Evolutionary conservation across 2,329 filamentous ascomycete genomes (phyloP), one percentile per base, ranked within the genome.

Genomic region (Alternaria ethzedia): DNA sequence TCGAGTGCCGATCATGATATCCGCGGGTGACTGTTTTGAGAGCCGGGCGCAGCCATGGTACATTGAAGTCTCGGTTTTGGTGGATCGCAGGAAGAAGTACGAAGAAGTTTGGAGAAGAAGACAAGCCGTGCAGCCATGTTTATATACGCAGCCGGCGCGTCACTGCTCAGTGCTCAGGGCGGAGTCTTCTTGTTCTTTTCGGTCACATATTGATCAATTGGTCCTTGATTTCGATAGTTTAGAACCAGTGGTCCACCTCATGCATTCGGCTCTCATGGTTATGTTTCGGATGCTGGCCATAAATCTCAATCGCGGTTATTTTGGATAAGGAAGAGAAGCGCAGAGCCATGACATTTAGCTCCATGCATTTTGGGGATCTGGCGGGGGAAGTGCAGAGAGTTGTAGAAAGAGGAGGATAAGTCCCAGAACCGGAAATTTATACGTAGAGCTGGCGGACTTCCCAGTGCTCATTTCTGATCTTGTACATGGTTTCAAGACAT

Each of bases 171-270:
- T 17, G 8, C 15, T 41, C 36, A 41, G 10, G 8, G 15, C 4
- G 0, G n/a, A 0, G 3, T n/a, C 2, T 3, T 5, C 4, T 5
- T n/a, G 2, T 3, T 1, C 32, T n/a, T 41, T 41, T 17, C 2
- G 2, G 3, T 17, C 32, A 9, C 36, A 41, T n/a, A 41, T 41
- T 17, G 0, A 10, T 17, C 0, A 0, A 2, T 17, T n/a, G 15
- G 15, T 41, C 0, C 1, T 10, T 5, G 8, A 3, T 6, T 3
- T 41, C 36, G 36, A n/a, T 17, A 11, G 0, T 41, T 17, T 17
- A 17, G 1, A 11, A 17, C 36, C 36, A 41, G 36, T 17, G 8
- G 3, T 3, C n/a, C 36, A 41, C n/a, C 5, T 41, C 36, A 17
- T 41, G 36, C 36, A 41, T 41, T 41, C 36, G 36, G 36, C 36